Base-by-base conservation (phyloP, 1,139 yeast genomes). In the Yamadazyma friedrichii region DNA sequence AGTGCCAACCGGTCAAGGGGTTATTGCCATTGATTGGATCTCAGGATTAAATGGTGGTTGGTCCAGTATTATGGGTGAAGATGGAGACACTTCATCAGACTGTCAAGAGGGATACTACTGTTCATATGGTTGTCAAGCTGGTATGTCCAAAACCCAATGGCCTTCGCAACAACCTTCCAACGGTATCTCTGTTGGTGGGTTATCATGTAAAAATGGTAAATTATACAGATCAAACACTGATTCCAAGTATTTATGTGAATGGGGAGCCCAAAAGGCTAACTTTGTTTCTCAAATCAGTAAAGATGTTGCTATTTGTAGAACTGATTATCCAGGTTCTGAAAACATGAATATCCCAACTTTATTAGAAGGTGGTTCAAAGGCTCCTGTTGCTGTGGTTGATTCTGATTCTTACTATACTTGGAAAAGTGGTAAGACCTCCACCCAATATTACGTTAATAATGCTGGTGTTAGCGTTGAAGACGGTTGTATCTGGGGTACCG, bases 321-420 rank as follows among this genome's bases (percentile, higher is more conserved):
- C 98, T 48, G 98, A 93, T 67, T 93, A 93, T 79, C 98, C 98
- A 58, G 98, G 98, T 73, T 84, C 96, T 49, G 98, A 93, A 76
- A 89, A 88, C 78, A 93, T 93, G 98, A 91, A 82, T 55, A 77
- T 91, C 49, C 98, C 98, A 62, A 91, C 97, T 47, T 69, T 80
- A 45, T 86, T 91, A 42, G 64, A 64, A 32, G 88, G 84, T 47
- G 96, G 96, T 54, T 61, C 71, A 33, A 53, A 76, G 32, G 69
- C 76, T 55, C 84, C 86, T 39, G 74, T 88, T 55, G 75, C 96
- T 41, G 94, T 84, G 51, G 96, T 89, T 51, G 78, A 89, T 64
- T 81, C 82, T 63, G 80, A 68, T 57, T 59, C 70, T 48, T 91
- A 91, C 80, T 93, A 80, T 80, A 64, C 63, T 44, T 91, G 97